Conservation (phyloP, 306 rosid genomes). For the Prunus armeniaca region DNA sequence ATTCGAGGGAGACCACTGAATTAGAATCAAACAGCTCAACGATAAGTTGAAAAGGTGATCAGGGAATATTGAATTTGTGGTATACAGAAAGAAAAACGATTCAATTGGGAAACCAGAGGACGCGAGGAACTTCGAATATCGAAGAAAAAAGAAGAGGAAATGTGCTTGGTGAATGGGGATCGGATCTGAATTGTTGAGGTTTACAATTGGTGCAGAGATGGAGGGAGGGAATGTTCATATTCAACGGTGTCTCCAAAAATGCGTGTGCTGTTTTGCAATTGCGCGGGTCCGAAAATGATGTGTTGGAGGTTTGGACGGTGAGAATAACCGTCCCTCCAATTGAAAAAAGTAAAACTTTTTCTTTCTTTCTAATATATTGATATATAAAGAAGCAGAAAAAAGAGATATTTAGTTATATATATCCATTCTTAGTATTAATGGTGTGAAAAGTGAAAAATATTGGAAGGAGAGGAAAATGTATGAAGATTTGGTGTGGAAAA, state of each 20-base stretch:
- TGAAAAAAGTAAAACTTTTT: too few species aligned
- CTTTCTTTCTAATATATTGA: too few species aligned
- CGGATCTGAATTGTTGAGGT: not conserved
- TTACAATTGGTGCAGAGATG: not conserved
- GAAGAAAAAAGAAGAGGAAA: not conserved
- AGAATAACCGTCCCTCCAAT: not conserved
- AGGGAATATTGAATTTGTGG: conserved; percentile 14
- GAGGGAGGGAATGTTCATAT: conserved; percentile 8
- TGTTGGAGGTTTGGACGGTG: not conserved
- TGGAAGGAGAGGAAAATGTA: too few species aligned
- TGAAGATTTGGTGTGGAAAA: too few species aligned
- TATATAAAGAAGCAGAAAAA: too few species aligned
- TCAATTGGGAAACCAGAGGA: not conserved
- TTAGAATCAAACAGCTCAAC: conserved; percentile 12
- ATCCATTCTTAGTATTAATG: too few species aligned
- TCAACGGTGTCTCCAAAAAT: not conserved
- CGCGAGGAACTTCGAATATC: not conserved
- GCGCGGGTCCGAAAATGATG: not conserved
- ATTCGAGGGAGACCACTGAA: conserved; percentile 27
- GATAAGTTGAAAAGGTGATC: not conserved
- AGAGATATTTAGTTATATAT: too few species aligned
- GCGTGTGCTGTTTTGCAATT: not conserved
- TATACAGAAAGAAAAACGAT: not conserved
- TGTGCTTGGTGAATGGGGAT: not conserved
- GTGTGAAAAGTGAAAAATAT: too few species aligned